Conservation (phyloP, 176 grass and related monocot species). For the Cenchrus americanus region DNA sequence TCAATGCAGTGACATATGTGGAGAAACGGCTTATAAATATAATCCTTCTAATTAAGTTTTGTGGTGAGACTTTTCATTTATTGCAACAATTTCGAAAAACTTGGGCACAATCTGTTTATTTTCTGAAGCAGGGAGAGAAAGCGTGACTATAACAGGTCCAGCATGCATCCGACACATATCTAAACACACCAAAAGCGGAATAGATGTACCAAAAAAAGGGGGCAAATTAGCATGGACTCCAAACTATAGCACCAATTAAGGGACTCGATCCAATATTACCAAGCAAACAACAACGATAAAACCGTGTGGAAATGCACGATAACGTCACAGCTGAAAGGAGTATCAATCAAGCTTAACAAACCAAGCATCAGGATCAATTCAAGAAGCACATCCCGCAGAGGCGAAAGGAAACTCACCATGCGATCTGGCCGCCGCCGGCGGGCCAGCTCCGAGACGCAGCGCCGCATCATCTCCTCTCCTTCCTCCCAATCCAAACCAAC, state of each 20-base stretch:
- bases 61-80: not conserved
- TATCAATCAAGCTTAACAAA: not conserved
- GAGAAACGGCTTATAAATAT: not conserved
- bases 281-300: not conserved
- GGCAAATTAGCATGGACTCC: not conserved
- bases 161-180: not conserved
- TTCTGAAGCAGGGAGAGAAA: not conserved
- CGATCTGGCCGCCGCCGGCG: not conserved
- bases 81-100: not conserved
- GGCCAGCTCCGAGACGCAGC: constrained; percentile 33
- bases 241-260: not conserved
- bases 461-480: constrained; percentile 23
- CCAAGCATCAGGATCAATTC: not conserved
- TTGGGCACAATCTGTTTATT: not conserved
- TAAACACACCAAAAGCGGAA: not conserved
- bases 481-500: not conserved
- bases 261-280: not conserved
- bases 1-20: not conserved
- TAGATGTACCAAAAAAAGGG: not conserved
- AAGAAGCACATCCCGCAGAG: not conserved
- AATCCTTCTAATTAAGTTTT: not conserved
- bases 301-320: not conserved
- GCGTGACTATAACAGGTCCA: not conserved
- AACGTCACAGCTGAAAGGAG: not conserved
- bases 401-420: constrained; percentile 26